Evolutionary conservation across 768 basidiomycete species (phyloP), one percentile per base, ranked within the genome.

Genomic region (Hebeloma cylindrosporum): DNA sequence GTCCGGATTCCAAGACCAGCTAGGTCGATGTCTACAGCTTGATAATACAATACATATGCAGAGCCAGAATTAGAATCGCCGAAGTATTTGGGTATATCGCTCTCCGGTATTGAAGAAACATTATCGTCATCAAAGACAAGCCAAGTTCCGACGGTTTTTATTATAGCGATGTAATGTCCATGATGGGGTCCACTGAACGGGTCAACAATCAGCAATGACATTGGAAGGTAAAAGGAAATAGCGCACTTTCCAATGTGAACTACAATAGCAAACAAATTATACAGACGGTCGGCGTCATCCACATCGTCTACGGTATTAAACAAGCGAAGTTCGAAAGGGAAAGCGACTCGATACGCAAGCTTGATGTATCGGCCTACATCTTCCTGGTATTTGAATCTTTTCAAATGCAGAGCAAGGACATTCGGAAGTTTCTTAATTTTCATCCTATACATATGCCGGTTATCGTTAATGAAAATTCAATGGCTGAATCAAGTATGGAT

Each of bases 381-480:
- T 65, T 97, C 95, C 64, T 96, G 93, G 61, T 93, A 96, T 68
- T 99, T 99, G 83, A 99, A 99, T 25, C 96, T 82, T 71, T 99
- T 99, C 35, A 99, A 71, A 64, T 99, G 96, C 18, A 99, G 76
- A 9, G 95, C 93, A 17, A 99, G 83, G 27, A 99, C 77, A 61
- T 97, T 95, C 1, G 96, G 96, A 0, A 97, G 74, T 54, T 83
- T 88, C 73, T 97, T 97, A 63, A 99, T 93, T 69, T 99, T 99
- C 95, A 99, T 98, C 58, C 95, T 96, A 60, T 8, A 23, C 11
- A 9, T 8, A 45, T n/a, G 35, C 38, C 34, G 36, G 42, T 50
- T 47, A 21, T 28, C 31, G 50, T 29, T 45, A 30, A 41, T 30
- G n/a, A 43, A 49, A 22, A 33, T 20, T 45, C 30, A 32, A 32